Conservation (phyloP, 1,284 basidiomycete species). For the Fomitopsis schrenkii region DNA sequence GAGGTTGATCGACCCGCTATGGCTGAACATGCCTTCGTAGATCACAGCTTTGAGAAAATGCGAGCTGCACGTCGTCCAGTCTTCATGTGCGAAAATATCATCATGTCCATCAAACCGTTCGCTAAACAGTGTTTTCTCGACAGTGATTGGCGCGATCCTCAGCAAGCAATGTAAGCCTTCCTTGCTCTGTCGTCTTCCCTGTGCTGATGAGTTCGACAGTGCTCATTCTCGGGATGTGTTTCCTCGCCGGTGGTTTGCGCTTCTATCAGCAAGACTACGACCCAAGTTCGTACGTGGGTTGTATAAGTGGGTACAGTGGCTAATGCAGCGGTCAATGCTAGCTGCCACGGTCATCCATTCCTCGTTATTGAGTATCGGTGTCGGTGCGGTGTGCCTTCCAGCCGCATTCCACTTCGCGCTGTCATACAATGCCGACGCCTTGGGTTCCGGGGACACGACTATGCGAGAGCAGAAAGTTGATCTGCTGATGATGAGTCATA, state of each 20-base stretch:
- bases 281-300: conserved; percentile 43
- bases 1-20: not conserved
- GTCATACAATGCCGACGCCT: conserved; percentile 27
- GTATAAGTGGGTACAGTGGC: not conserved
- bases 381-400: conserved; percentile 77
- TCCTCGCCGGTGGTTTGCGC: conserved; percentile 75
- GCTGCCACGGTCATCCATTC: conserved; percentile 82
- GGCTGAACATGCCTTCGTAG: conserved; percentile 28
- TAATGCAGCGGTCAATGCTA: conserved; percentile 16
- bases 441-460: conserved; percentile 19
- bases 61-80: conserved; percentile 82
- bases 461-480: conserved; percentile 35
- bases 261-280: conserved; percentile 80
- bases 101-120: conserved; percentile 36
- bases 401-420: conserved; percentile 71
- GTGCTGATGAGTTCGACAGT: conserved; percentile 13
- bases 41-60: conserved; percentile 81
- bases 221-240: conserved; percentile 69
- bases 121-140: not conserved
- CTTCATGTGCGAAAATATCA: conserved; percentile 56
- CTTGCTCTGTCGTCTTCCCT: not conserved
- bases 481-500: conserved; percentile 82
- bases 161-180: conserved; percentile 61
- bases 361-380: conserved; percentile 76
- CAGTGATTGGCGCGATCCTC: conserved; percentile 78